A percentile compares a stretch with the other conserved stretches of the same genome.
phyloP scores from a whole-genome alignment of 192 early-diverging fungal genomes.

The Spizellomyces sp. region DNA sequence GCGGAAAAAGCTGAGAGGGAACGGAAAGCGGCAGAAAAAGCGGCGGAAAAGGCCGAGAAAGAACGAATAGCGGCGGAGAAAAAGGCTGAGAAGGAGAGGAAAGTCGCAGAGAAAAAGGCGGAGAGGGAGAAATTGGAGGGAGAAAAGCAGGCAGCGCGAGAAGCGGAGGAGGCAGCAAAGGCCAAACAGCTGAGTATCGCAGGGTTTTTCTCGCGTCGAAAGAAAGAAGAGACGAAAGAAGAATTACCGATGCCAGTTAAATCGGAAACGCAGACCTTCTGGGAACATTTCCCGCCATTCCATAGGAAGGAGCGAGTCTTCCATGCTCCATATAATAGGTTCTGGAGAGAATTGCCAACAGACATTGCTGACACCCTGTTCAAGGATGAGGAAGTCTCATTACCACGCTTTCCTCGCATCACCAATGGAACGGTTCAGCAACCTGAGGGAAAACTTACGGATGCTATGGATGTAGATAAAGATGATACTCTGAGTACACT shows the following conservation, averaged over 20 bases:
- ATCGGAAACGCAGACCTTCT: constrained; percentile 25
- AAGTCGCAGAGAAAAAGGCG: constrained; percentile 16
- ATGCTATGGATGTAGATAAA: too few relatives aligned
- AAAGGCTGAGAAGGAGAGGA: constrained; percentile 20
- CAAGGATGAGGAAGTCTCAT: neutral
- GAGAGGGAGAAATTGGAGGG: constrained; percentile 35
- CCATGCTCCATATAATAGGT: constrained; percentile 48
- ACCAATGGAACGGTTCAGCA: too few relatives aligned
- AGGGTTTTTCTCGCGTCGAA: constrained; percentile 20
- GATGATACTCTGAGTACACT: too few relatives aligned
- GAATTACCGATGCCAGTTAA: constrained; percentile 2
- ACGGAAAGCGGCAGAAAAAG: constrained; percentile 21
- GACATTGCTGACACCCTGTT: constrained; percentile 7
- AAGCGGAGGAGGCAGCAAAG: constrained; percentile 39
- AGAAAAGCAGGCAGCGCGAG: constrained; percentile 1
- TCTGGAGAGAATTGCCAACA: constrained; percentile 12
- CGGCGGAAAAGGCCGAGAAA: constrained; percentile 39
- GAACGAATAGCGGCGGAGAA: constrained; percentile 1
- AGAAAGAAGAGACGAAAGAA: constrained; percentile 30
- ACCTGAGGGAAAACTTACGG: too few relatives aligned
- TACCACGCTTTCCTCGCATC: too few relatives aligned
- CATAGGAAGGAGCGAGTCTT: constrained; percentile 54
- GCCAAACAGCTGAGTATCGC: constrained; percentile 13
- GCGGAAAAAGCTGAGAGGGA: constrained; percentile 25
- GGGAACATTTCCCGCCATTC: constrained; percentile 60